Evolutionary conservation across 768 basidiomycete species (phyloP), one percentile per base, ranked within the genome.

Genomic region (Dacryopinax spathularia): DNA sequence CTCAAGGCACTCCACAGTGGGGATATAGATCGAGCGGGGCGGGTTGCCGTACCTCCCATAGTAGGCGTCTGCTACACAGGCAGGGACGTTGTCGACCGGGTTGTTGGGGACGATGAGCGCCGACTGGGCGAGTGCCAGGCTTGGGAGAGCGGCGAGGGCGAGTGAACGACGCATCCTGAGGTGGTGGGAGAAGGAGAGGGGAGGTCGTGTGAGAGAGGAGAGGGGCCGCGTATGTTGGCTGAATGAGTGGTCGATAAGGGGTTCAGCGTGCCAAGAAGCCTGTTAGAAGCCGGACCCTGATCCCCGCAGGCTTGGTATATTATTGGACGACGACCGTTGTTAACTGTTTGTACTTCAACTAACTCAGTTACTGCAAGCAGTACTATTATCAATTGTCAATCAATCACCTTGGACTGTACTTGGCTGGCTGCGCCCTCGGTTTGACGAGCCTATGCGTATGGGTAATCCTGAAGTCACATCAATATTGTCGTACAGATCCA

Each of bases 141-240:
- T 31, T 29, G 48, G 48, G 48, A 56, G 48, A 29, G 18, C 48
- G 25, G 48, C 48, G 25, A 56, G 48, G 9, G 48, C 25, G 29
- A 56, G 12, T 22, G 22, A 56, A 10, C 15, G 15, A 29, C 22
- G 48, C 48, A 56, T 56, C 9, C 25, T 27, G 48, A 56, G 18
- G 48, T 5, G 18, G 48, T 9, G 9, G 25, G 29, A 29, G 5
- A 5, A 29, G 48, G 29, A 31, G n/a, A n/a, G n/a, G n/a, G 48
- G 48, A 15, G 48, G 48, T 56, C 48, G 48, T 56, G 48, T 56
- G 48, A 56, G 48, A 56, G 48, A 56, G 39, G 39, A 18, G 48
- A 56, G 48, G 10, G 13, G 12, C 12, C 48, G 48, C 48, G 48
- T 56, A 10, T 29, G 15, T 20, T 25, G 20, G 3, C 25, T 20